phyloP scores from a whole-genome alignment of 441 rosid species.

The Corymbia citriodora region DNA sequence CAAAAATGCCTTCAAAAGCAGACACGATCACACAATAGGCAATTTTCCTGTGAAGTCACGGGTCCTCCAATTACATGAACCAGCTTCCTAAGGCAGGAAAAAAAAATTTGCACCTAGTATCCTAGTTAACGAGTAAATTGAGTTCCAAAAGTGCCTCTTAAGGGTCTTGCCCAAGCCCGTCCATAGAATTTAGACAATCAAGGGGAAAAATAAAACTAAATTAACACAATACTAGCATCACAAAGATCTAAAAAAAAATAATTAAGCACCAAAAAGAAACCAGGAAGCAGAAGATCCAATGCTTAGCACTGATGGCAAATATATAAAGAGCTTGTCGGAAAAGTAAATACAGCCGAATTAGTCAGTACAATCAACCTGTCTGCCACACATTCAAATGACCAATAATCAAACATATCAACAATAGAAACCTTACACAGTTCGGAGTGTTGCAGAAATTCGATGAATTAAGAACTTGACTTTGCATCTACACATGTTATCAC shows the following conservation, averaged over 20 bases:
- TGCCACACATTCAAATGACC: background rate
- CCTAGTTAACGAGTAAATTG: background rate
- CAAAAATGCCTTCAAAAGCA: background rate
- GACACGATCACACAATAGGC: background rate
- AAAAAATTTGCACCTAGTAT: background rate
- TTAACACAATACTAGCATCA: background rate
- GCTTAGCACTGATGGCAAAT: background rate
- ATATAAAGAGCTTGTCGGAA: background rate
- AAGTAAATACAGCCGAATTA: background rate
- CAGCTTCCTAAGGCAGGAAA: background rate
- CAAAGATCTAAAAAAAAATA: background rate
- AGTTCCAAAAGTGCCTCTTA: background rate
- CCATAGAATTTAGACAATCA: background rate
- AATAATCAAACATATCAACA: background rate
- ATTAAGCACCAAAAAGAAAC: background rate
- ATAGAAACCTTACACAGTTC: conserved; percentile 36
- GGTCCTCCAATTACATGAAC: background rate
- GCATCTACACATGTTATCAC: conserved; percentile 46
- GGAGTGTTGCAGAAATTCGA: conserved; percentile 47
- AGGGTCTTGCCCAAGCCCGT: background rate
- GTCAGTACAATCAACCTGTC: background rate
- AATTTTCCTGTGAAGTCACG: background rate
- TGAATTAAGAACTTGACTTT: conserved; percentile 46
- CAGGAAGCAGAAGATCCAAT: background rate
- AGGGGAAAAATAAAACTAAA: background rate